Base-by-base conservation (phyloP, 139 green algal genomes). In the Edaphochlamys debaryana region DNA sequence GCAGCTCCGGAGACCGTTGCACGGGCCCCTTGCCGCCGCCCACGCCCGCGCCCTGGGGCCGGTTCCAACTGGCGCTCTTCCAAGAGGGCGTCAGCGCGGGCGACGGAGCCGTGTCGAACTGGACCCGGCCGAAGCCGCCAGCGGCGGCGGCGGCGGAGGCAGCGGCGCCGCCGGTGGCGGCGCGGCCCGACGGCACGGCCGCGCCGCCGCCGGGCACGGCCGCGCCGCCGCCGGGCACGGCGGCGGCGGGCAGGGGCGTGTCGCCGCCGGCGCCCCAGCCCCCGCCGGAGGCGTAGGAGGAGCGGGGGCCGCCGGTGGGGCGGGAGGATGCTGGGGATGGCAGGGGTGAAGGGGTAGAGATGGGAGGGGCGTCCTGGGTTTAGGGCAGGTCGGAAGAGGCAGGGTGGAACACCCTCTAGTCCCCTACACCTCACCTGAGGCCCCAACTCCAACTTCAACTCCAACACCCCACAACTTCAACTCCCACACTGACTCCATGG, bases 11-110 rank as follows among this genome's bases (percentile, higher is more conserved):
- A 3, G 92, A 95, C 20, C 86, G 77, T 52, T 93, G 90, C 52
- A 90, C 85, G 6, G 50, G 77, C 72, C 20, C 69, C 41, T 48
- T 60, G 74, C 42, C 20, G 67, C 58, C 54, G 3, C 45, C n/a
- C 50, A 48, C 77, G 22, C 45, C 69, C 5, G 17, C 34, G 40
- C 15, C 72, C 36, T 30, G 6, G 5, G 45, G 52, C 75, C 78
- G 82, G 82, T 87, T 92, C 94, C 94, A 97, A 29, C 85, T 90
- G 36, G 86, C 87, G 41, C 69, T 88, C 52, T 92, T 88, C 92
- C 92, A 96, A n/a, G 69, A 92, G 6, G 94, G 92, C 4, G 93
- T 96, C 34, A 96, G 69, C 36, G 90, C 88, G 2, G 93, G 94
- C 34, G 70, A 90, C 8, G 87, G 76, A 52, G 91, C 93, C 22